Conservation (phyloP, 148 eudicot genomes). For the Limonium bicolor region DNA sequence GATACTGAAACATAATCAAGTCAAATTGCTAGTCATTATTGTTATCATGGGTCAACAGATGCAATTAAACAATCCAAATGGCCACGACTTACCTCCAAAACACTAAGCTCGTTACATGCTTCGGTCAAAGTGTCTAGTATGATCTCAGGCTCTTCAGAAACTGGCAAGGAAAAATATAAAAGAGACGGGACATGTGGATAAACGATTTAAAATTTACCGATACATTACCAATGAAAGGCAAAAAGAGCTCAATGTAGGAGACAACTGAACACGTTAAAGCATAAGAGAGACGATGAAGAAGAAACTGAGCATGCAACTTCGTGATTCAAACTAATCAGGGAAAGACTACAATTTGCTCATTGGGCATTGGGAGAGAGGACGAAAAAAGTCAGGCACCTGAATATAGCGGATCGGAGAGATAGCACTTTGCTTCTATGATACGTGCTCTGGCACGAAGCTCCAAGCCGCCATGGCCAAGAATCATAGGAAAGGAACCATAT, state of each 20-base stretch:
- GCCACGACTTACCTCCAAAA: conserved; percentile 52
- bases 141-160: conserved; percentile 42
- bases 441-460: conserved; percentile 87
- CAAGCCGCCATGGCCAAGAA: conserved; percentile 94
- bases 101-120: conserved; percentile 73
- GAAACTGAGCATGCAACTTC: too few relatives aligned
- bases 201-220: too few relatives aligned
- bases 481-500: conserved; percentile 67
- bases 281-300: too few relatives aligned
- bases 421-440: conserved; percentile 85
- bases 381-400: conserved; percentile 32
- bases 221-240: too few relatives aligned
- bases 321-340: background rate
- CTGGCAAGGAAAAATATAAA: conserved; percentile 12
- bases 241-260: too few relatives aligned
- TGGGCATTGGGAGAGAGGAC: background rate
- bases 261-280: too few relatives aligned
- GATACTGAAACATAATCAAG: conserved; percentile 38
- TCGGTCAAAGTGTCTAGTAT: conserved; percentile 60
- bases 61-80: background rate
- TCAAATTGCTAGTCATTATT: background rate
- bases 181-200: too few relatives aligned
- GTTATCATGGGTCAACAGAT: background rate
- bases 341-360: background rate
- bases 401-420: conserved; percentile 57